These are phyloP conservation scores for Boletus eberwhitei DNA, from an alignment of 768 basidiomycete species.

Conservation along the genomic window DNA sequence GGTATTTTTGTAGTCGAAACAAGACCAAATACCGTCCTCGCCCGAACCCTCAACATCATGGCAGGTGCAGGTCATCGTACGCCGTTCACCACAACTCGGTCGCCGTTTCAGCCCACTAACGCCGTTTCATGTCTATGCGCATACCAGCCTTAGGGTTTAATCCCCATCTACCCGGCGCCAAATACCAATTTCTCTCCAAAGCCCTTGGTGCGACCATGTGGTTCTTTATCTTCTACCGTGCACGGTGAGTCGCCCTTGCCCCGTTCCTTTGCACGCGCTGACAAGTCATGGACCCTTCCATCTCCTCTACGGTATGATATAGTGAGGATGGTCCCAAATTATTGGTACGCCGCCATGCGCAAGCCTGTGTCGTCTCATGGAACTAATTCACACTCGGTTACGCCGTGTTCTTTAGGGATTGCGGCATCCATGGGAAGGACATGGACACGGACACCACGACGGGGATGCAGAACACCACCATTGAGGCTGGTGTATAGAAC, in stretches of 20 bases:
- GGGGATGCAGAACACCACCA: constrained; percentile 41
- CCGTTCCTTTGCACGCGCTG: background rate
- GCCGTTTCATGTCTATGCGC: background rate
- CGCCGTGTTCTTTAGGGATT: constrained; percentile 39
- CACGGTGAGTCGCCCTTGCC: constrained; percentile 57
- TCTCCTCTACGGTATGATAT: background rate
- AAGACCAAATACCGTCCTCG: constrained; percentile 22
- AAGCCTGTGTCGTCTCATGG: no score
- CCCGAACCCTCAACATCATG: constrained; percentile 31
- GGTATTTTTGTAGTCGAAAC: constrained; percentile 9
- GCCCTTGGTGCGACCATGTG: constrained; percentile 92
- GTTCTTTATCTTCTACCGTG: constrained; percentile 98
- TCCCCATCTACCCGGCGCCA: constrained; percentile 79
- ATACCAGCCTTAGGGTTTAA: constrained; percentile 71
- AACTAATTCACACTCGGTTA: background rate
- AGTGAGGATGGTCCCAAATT: constrained; percentile 79
- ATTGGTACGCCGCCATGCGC: constrained; percentile 42
- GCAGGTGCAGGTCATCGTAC: constrained; percentile 31
- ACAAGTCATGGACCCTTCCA: background rate
- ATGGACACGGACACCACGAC: constrained; percentile 44
- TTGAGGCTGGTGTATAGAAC: constrained; percentile 26
- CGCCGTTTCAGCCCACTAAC: constrained; percentile 1
- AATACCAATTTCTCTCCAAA: constrained; percentile 77
- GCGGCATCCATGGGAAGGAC: constrained; percentile 65
- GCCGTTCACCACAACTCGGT: constrained; percentile 5